Base-by-base conservation (phyloP, 176 grass and related monocot genomes). In the Phragmites australis region DNA sequence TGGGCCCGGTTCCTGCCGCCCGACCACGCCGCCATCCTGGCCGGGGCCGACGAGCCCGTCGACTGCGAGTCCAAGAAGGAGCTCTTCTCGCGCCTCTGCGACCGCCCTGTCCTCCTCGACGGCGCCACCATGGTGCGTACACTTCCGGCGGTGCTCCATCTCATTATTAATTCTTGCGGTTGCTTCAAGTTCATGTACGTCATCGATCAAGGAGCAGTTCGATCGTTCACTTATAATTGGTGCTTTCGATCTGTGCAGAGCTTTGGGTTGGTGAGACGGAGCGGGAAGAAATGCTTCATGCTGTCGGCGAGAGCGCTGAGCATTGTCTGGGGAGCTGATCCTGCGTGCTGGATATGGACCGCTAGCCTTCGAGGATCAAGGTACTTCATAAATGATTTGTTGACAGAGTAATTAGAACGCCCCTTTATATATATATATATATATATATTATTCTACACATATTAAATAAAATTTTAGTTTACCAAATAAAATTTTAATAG, bases 261-360 rank as follows among this genome's bases (percentile, higher is more conserved):
- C 79, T 88, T 97, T 40, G 76, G 81, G 29, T 19, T 97, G 81
- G 94, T 94, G 0, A 72, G 76, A 55, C 84, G 77, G 8, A 97
- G 68, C 59, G 94, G 94, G 9, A 83, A 82, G 4, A 97, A 92
- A 68, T 97, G 94, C 77, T 92, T 86, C 48, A 93, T 91, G 96
- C 82, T 95, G 74, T 91, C 96, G 8, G 90, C 96, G 2, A 88
- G 88, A 86, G 83, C 84, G 21, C 86, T 98, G 65, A 73, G 66
- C 65, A 91, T 98, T 42, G 81, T 29, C 14, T 89, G 81, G 88
- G 88, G 57, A 27, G 78, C 87, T 26, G 65, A 82, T n/a, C 66
- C 84, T 0, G 19, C 76, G 0, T 84, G 86, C 63, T 94, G 96
- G 92, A 81, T 1, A 12, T 91, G 95, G 95, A 72, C 71, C 3